These are phyloP conservation scores for Penstemon barbatus DNA, from an alignment of 257 asterid species.

Conservation along the genomic window DNA sequence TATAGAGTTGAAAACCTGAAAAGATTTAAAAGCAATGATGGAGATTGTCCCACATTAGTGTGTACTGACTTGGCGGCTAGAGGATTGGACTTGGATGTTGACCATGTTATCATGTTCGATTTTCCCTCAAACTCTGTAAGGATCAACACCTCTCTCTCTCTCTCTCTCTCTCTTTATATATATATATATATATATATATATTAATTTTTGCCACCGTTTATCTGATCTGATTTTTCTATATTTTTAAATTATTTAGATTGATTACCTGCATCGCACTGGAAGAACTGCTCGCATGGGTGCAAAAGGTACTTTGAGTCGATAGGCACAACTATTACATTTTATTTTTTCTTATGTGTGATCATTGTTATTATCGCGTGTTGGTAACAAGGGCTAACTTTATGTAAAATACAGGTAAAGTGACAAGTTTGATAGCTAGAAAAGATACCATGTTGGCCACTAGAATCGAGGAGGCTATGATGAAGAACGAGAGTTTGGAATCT, in stretches of 20 bases:
- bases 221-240: constrained; percentile 18
- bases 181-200: background rate
- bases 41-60: constrained; percentile 96
- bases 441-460: constrained; percentile 60
- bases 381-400: constrained; percentile 9
- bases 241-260: constrained; percentile 50
- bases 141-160: constrained; percentile 11
- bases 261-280: constrained; percentile 98
- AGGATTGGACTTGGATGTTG: constrained; percentile 97
- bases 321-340: background rate
- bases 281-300: constrained; percentile 99
- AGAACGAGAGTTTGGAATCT: constrained; percentile 94
- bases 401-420: constrained; percentile 71
- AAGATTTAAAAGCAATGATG: constrained; percentile 81
- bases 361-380: background rate
- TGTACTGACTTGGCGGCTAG: constrained; percentile 99
- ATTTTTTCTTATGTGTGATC: background rate
- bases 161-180: background rate
- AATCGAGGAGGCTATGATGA: constrained; percentile 82
- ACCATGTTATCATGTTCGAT: constrained; percentile 98
- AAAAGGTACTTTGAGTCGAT: constrained; percentile 51
- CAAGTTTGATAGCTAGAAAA: constrained; percentile 79
- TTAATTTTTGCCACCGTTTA: constrained; percentile 1
- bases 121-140: constrained; percentile 94
- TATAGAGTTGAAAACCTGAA: constrained; percentile 78